Conservation (phyloP, 306 rosid genomes). For the Spatholobus suberectus region DNA sequence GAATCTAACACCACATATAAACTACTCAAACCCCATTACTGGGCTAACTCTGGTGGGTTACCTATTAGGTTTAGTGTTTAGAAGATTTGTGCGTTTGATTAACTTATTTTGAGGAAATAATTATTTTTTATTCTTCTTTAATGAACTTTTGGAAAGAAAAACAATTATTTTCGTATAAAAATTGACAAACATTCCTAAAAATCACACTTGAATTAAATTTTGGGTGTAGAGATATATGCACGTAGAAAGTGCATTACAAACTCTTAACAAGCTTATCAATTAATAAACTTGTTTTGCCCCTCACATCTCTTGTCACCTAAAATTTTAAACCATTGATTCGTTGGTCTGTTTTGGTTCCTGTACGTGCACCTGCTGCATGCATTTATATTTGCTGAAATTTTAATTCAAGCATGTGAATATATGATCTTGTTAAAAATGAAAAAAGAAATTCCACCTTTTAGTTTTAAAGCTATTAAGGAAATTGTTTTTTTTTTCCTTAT, state of each 20-base stretch:
- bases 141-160: background rate
- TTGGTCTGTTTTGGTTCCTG: background rate
- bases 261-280: background rate
- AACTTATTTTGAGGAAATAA: background rate
- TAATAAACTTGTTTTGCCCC: background rate
- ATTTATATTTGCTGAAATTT: background rate
- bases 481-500: background rate
- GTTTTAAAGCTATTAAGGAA: background rate
- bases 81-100: background rate
- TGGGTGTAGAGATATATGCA: background rate
- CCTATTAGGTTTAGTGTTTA: background rate
- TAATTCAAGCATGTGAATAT: background rate
- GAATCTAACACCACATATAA: too few species aligned
- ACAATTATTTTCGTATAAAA: background rate
- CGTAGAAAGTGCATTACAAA: background rate
- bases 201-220: background rate
- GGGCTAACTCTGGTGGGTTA: too few species aligned
- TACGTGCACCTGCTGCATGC: background rate
- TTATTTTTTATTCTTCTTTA: background rate
- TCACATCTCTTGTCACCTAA: background rate
- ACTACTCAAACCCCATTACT: too few species aligned
- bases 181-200: background rate
- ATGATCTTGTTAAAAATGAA: background rate
- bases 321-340: background rate
- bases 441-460: background rate